phyloP scores from a whole-genome alignment of 2,329 filamentous ascomycete species.

The Malbranchea zuffiana region DNA sequence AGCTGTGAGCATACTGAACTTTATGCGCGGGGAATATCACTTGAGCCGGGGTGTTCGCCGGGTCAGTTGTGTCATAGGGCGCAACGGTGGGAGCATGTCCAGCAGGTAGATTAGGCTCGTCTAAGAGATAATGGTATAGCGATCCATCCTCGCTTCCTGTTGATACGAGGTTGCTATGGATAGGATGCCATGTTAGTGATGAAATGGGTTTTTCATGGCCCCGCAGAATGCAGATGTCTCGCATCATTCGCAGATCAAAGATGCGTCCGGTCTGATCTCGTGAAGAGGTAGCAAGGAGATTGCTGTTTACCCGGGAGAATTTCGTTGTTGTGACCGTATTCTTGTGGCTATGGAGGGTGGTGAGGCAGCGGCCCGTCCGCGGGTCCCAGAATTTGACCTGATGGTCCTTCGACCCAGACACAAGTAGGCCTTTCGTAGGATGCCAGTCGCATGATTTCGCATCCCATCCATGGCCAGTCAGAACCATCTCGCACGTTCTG shows the following conservation, averaged over 20 bases:
- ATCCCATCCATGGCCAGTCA: slow-evolving; percentile 96
- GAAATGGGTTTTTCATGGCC: slow-evolving; percentile 96
- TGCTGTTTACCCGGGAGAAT: slow-evolving; percentile 76
- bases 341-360: slow-evolving; percentile 91
- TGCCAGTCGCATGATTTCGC: slow-evolving; percentile 97
- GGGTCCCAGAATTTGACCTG: slow-evolving; percentile 97
- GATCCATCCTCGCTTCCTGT: slow-evolving; percentile 86
- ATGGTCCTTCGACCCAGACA: slow-evolving; percentile 96
- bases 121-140: slow-evolving; percentile 86
- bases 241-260: slow-evolving; percentile 96
- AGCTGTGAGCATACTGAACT: slow-evolving; percentile 79
- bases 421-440: slow-evolving; percentile 82
- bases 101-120: slow-evolving; percentile 77
- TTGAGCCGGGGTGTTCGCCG: slow-evolving; percentile 67
- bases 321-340: slow-evolving; percentile 89
- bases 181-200: slow-evolving; percentile 83
- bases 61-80: slow-evolving; percentile 76
- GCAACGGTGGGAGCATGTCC: slow-evolving; percentile 62
- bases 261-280: slow-evolving; percentile 86
- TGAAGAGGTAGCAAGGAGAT: slow-evolving; percentile 81
- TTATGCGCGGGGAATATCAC: slow-evolving; percentile 88
- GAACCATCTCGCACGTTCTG: slow-evolving; percentile 67
- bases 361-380: slow-evolving; percentile 77
- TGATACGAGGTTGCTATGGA: slow-evolving; percentile 78
- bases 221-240: slow-evolving; percentile 83